Conservation (phyloP, 495 filamentous ascomycete genomes). For the Podospora sp. region DNA sequence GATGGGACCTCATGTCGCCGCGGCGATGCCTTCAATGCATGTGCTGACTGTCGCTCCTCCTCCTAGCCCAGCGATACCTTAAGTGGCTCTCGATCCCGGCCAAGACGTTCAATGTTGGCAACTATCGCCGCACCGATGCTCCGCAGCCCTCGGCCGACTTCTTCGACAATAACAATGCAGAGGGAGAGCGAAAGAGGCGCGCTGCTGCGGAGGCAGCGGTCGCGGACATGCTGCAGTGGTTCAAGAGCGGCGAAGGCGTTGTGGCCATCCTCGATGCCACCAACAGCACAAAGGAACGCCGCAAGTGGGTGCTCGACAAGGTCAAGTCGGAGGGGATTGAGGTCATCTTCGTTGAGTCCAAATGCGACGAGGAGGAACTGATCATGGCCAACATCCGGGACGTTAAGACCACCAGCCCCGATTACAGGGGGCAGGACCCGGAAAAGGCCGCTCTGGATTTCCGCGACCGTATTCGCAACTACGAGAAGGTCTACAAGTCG, state of each 20-base stretch:
- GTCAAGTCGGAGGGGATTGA: constrained; percentile 75
- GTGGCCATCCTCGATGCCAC: constrained; percentile 74
- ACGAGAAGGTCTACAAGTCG: constrained; percentile 93
- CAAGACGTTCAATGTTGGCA: constrained; percentile 94
- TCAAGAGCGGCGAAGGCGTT: constrained; percentile 67
- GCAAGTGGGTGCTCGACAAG: constrained; percentile 84
- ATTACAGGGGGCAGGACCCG: constrained; percentile 92
- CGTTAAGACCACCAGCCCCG: constrained; percentile 94
- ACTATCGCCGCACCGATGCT: constrained; percentile 83
- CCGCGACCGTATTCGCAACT: constrained; percentile 90
- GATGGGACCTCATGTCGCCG: neutral
- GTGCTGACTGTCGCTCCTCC: constrained; percentile 21
- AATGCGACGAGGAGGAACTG: constrained; percentile 90
- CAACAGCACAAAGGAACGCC: constrained; percentile 86
- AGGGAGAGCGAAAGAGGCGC: constrained; percentile 85
- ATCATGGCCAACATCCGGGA: constrained; percentile 98
- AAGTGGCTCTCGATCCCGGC: constrained; percentile 93
- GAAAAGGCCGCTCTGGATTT: constrained; percentile 89
- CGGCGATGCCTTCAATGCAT: neutral
- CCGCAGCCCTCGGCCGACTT: constrained; percentile 88
- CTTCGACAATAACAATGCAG: constrained; percentile 84
- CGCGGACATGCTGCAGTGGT: constrained; percentile 90
- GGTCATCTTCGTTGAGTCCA: constrained; percentile 91
- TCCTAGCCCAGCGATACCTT: constrained; percentile 86
- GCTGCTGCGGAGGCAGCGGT: constrained; percentile 90